Base-by-base conservation (phyloP, 176 grass and related monocot genomes). In the Chloris gayana region DNA sequence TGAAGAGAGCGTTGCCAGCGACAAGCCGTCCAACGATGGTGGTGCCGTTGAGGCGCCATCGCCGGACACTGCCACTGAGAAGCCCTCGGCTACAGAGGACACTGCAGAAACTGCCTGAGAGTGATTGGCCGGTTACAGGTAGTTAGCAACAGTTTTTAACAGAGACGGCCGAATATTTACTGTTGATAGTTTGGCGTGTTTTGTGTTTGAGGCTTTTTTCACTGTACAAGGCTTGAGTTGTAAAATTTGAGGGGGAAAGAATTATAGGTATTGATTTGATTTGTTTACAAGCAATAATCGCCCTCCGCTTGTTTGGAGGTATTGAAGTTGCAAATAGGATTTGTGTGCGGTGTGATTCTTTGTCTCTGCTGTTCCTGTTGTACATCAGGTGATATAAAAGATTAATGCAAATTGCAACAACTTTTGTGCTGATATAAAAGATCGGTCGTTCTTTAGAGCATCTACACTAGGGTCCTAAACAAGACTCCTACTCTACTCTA, bases 171-270 rank as follows among this genome's bases (percentile, higher is more conserved):
- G n/a, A 50, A 47, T 85, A 38, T 44, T 63, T n/a, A 61, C 56
- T 42, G 81, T 53, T 34, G 73, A 82, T 81, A 73, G 49, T 81
- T 85, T 59, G 73, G 73, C 15, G 31, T 89, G 83, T 33, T 25
- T 81, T 85, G 51, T 44, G 44, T 32, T 83, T 90, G 60, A 29
- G 58, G 12, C 11, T 61, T 61, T 32, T 73, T 27, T 74, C 8
- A 15, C 4, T 86, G 70, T 84, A 76, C 45, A 72, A 67, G 84
- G 76, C 25, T 87, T 87, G 85, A 87, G 85, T 72, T 87, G 84
- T 91, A 87, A 91, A 87, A 74, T 90, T 89, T 82, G 83, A 86
- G 83, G 83, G 35, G 11, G 9, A 42, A 49, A 61, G 38, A 39
- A 71, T 44, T 9, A 62, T 64, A 75, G 70, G 32, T 87, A 70